Conservation (phyloP, 2,329 filamentous ascomycete genomes). For the Cladosporium cucumerinum region DNA sequence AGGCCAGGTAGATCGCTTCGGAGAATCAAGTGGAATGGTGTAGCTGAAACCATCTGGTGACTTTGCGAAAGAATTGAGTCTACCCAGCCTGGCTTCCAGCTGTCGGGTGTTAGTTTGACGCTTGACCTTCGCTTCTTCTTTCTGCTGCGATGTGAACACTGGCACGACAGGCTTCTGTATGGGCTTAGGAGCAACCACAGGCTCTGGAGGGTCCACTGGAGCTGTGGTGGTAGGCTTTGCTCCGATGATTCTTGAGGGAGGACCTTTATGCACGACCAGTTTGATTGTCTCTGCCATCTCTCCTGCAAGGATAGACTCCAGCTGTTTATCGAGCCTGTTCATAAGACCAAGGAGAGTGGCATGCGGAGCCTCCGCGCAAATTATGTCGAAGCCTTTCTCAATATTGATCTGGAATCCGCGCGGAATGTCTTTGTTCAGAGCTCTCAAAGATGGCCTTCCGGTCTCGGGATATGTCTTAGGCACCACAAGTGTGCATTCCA, state of each 20-base stretch:
- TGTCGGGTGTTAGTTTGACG: slow-evolving; percentile 67
- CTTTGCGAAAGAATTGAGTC: slow-evolving; percentile 63
- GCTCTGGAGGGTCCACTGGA: neutral
- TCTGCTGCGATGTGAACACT: slow-evolving; percentile 57
- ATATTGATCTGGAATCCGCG: slow-evolving; percentile 73
- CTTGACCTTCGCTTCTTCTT: slow-evolving; percentile 58
- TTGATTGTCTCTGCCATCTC: slow-evolving; percentile 71
- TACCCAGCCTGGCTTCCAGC: slow-evolving; percentile 70
- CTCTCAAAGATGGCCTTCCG: slow-evolving; percentile 55
- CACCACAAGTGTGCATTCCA: slow-evolving; percentile 66
- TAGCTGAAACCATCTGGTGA: slow-evolving; percentile 68
- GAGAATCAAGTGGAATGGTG: slow-evolving; percentile 66
- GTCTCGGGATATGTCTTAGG: slow-evolving; percentile 60
- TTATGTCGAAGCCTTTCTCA: slow-evolving; percentile 66
- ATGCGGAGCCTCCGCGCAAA: slow-evolving; percentile 54
- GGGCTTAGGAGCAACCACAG: neutral
- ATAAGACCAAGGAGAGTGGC: slow-evolving; percentile 63
- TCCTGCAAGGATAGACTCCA: slow-evolving; percentile 67
- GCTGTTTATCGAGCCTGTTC: slow-evolving; percentile 67
- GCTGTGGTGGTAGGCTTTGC: neutral
- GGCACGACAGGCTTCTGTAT: slow-evolving; percentile 43
- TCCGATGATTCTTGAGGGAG: slow-evolving; percentile 1
- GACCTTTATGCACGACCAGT: slow-evolving; percentile 54
- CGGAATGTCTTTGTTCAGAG: slow-evolving; percentile 68
- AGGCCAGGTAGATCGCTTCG: slow-evolving; percentile 59